Evolutionary conservation across 23 red algal species (phyloP), one percentile per base, ranked within the genome.

Genomic region (Gracilaria gracilis): DNA sequence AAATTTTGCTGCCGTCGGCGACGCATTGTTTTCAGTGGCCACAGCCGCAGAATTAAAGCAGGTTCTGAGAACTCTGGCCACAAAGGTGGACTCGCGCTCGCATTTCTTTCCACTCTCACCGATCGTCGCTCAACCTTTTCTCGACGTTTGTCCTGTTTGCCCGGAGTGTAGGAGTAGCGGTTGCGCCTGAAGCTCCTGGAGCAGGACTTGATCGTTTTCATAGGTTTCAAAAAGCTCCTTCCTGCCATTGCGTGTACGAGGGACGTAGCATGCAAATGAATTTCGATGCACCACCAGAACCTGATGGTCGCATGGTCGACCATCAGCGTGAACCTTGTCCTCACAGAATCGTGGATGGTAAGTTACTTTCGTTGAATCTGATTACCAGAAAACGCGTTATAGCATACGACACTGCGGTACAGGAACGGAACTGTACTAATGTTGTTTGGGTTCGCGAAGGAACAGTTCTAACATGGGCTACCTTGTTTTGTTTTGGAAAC

Each of bases 281-380:
- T 74, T 92, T 92, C 53, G 89, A 84, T 46, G 78, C 65, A 36
- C 67, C 89, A 23, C 58, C 73, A 15, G 67, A 65, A 53, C 55
- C 61, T 31, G 65, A 82, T 35, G 58, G 79, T 36, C 79, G 47
- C 38, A 47, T 55, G 24, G 94, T 99, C 3, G 97, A 96, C n/a
- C 97, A 99, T 86, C 83, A 87, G 29, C 87, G 97, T 66, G 97
- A 99, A 57, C 97, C 97, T 54, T 99, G 97, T 89, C 97, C 97
- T 9, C 88, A 99, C 89, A 87, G 97, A 71, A 99, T 99, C 36
- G 38, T 99, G 2, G 97, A 99, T 81, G 96, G 95, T 96, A 95
- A 55, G 94, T 86, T 64, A 9, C 28, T 20, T 39, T 39, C 4
- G 24, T 17, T 36, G 11, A 32, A n/a, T n/a, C n/a, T n/a, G n/a